Percentiles rank a stretch among this genome's conserved stretches.
These are phyloP conservation scores for Starmerella potacharoeniae DNA, from an alignment of 805 yeast species.

Conservation along the genomic window DNA sequence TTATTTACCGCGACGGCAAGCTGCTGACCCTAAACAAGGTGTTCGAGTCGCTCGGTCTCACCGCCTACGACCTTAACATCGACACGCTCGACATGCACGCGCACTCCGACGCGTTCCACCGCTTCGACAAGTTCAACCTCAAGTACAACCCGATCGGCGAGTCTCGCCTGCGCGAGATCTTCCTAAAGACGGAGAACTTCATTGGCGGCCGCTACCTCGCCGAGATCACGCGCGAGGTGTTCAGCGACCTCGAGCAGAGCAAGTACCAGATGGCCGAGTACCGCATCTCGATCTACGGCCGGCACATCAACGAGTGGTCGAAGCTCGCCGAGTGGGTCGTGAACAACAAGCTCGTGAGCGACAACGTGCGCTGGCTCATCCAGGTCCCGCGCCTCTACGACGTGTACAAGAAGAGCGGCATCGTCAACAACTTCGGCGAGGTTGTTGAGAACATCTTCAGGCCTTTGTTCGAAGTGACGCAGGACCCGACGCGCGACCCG, in stretches of 20 bases:
- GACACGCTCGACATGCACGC: slow-evolving; percentile 99
- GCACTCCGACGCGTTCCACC: slow-evolving; percentile 92
- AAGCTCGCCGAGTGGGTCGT: slow-evolving; percentile 90
- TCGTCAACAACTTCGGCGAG: slow-evolving; percentile 62
- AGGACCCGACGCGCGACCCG: slow-evolving; percentile 79
- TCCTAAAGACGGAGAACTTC: slow-evolving; percentile 88
- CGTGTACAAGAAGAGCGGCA: slow-evolving; percentile 65
- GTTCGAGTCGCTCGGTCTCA: slow-evolving; percentile 75
- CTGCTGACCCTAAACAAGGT: slow-evolving; percentile 79
- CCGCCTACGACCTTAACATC: slow-evolving; percentile 90
- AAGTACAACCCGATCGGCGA: slow-evolving; percentile 98
- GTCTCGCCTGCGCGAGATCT: slow-evolving; percentile 91
- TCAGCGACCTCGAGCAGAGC: slow-evolving; percentile 85
- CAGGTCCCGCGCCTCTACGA: slow-evolving; percentile 93
- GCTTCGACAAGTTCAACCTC: slow-evolving; percentile 93
- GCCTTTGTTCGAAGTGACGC: slow-evolving; percentile 84
- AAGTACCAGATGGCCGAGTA: slow-evolving; percentile 97
- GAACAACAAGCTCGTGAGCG: slow-evolving; percentile 81
- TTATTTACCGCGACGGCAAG: slow-evolving; percentile 85
- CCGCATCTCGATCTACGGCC: slow-evolving; percentile 88
- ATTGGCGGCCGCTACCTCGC: slow-evolving; percentile 83
- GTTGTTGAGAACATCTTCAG: slow-evolving; percentile 66
- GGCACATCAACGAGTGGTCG: slow-evolving; percentile 87
- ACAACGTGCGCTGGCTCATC: slow-evolving; percentile 92
- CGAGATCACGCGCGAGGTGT: slow-evolving; percentile 85